Evolutionary conservation across 441 rosid genomes (phyloP).

Genomic region (Brassica balearica): DNA sequence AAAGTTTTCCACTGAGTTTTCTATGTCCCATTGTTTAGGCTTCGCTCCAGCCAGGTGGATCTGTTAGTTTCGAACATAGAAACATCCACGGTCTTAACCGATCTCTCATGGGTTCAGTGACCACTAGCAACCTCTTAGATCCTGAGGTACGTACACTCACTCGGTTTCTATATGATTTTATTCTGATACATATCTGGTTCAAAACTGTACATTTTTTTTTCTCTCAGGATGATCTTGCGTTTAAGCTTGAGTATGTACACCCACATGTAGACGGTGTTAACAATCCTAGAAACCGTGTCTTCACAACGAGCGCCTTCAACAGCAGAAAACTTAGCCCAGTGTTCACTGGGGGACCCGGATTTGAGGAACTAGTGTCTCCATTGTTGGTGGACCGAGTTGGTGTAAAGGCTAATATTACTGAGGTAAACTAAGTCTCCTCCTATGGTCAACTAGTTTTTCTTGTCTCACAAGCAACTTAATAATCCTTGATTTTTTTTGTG

Average conservation of each 20-base stretch:
- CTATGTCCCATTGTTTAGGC: constrained; percentile 48
- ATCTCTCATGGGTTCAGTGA: constrained; percentile 78
- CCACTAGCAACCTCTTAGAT: constrained; percentile 92
- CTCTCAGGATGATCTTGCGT: constrained; percentile 76
- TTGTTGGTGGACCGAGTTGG: constrained; percentile 98
- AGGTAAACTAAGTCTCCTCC: constrained; percentile 56
- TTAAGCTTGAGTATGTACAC: constrained; percentile 93
- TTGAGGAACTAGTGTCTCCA: constrained; percentile 85
- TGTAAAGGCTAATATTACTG: constrained; percentile 84
- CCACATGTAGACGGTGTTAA: constrained; percentile 89
- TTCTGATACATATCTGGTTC: background rate
- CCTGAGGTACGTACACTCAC: constrained; percentile 60
- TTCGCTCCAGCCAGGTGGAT: constrained; percentile 83
- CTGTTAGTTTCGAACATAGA: constrained; percentile 85
- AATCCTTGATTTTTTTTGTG: background rate
- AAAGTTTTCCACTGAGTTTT: background rate
- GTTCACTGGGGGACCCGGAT: constrained; percentile 96
- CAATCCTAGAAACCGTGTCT: constrained; percentile 76
- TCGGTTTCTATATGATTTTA: background rate
- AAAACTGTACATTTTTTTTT: background rate
- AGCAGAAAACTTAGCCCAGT: constrained; percentile 94
- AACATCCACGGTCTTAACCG: constrained; percentile 86
- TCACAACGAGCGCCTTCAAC: constrained; percentile 86
- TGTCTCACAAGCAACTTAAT: constrained; percentile 41
- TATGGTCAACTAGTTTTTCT: background rate